phyloP scores from a whole-genome alignment of 345 rosid species.

The Excoecaria cochinchinensis region DNA sequence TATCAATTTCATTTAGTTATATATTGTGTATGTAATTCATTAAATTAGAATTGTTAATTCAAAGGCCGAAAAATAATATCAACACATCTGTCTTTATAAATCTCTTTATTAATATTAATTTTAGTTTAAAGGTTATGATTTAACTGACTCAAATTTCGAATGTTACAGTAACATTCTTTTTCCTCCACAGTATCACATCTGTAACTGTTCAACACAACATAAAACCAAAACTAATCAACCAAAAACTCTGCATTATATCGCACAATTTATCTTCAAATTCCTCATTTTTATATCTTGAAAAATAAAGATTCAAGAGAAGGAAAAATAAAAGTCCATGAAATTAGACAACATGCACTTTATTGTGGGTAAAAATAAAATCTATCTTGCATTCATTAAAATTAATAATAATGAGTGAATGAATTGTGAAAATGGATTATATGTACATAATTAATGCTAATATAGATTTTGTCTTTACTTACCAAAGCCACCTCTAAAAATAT shows the following conservation, averaged over 20 bases:
- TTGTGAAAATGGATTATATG: neutral
- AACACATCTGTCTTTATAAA: too few relatives aligned
- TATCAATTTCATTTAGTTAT: too few relatives aligned
- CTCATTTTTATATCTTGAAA: constrained; percentile 1
- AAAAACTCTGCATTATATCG: neutral
- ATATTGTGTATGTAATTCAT: too few relatives aligned
- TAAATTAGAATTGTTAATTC: too few relatives aligned
- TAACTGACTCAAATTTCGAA: too few relatives aligned
- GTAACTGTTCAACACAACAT: constrained; percentile 56
- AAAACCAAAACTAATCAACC: neutral
- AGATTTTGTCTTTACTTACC: constrained; percentile 40
- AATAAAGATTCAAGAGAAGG: neutral
- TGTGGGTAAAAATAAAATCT: neutral
- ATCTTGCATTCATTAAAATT: neutral
- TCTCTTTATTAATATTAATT: too few relatives aligned
- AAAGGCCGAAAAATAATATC: too few relatives aligned
- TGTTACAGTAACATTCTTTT: constrained; percentile 53
- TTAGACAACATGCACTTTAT: neutral
- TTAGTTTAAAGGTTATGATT: too few relatives aligned
- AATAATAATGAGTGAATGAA: neutral
- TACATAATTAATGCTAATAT: neutral
- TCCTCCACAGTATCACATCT: constrained; percentile 90
- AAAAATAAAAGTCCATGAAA: neutral
- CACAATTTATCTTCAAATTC: neutral
- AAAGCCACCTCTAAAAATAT: constrained; percentile 79